Base-by-base conservation (phyloP, 2,329 filamentous ascomycete genomes). In the Fusarium aywerte region DNA sequence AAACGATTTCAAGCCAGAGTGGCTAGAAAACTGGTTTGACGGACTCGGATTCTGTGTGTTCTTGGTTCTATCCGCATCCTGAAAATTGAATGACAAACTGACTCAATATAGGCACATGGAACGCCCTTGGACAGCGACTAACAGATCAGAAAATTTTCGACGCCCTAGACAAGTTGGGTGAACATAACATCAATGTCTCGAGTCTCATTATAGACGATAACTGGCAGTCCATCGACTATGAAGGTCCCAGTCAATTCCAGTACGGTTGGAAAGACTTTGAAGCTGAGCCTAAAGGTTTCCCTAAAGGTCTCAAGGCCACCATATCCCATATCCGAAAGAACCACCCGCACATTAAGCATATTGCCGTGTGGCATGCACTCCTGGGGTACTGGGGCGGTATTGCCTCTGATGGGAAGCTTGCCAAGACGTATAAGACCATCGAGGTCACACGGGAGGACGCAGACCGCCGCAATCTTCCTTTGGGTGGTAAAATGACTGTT, bases 161-260 rank as follows among this genome's bases (percentile, higher is more conserved):
- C 38, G 93, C 94, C 2, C 81, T 98, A 1, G 87, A 93, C 58
- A 84, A 85, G 2, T 81, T 99, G 12, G 85, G 89, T 6, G 82
- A 88, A 29, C 85, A 91, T 56, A 86, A 89, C 1, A 92, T 99
- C 73, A 89, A 90, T 39, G 85, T 98, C 43, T 90, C 89, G 1
- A 97, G 89, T 73, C 83, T 99, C 3, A 97, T 98, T 63, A 97
- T 99, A 65, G 96, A 99, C 71, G 96, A 99, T 75, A 97, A 96
- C 72, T 99, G 96, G 96, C 94, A 97, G 77, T 87, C 90, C 10
- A 84, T 97, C 44, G 87, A 86, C 67, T 69, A 83, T 29, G 70
- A 75, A 23, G 83, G 83, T 1, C 74, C 82, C 6, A 81, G 82
- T 18, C 84, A 87, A 65, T 87, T 85, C 64, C 83, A 86, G 48